A percentile compares a stretch with the other conserved stretches of the same genome.
phyloP scores from a whole-genome alignment of 805 yeast genomes.

The Yarrowia sp. region DNA sequence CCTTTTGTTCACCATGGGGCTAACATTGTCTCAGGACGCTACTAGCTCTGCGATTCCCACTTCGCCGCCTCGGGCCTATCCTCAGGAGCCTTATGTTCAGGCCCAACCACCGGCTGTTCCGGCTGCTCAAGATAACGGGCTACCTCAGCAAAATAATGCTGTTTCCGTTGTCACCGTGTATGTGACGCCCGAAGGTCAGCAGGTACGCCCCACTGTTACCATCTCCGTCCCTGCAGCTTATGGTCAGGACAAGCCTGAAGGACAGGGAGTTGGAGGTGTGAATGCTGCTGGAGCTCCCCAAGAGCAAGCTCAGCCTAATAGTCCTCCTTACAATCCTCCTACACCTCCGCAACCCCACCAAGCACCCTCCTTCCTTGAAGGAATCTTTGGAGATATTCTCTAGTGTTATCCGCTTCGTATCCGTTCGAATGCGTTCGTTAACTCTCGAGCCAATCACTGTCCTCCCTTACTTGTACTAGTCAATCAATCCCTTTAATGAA shows the following conservation, averaged over 20 bases:
- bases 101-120: neutral
- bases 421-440: neutral
- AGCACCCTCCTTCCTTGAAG: too few species aligned
- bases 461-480: neutral
- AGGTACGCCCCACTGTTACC: neutral
- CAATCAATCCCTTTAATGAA: neutral
- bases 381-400: too few species aligned
- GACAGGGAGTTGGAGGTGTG: too few species aligned
- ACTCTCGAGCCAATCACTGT: too few species aligned
- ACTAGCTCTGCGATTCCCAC: too few species aligned
- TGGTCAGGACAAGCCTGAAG: too few species aligned
- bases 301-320: too few species aligned
- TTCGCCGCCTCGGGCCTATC: neutral
- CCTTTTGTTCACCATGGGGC: neutral
- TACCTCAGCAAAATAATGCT: constrained; percentile 1
- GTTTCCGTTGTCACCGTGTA: neutral
- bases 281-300: too few species aligned
- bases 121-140: neutral
- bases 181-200: neutral
- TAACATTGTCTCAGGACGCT: neutral
- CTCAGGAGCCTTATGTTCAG: neutral
- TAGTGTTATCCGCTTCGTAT: neutral
- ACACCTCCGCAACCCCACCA: too few species aligned
- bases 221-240: neutral
- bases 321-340: too few species aligned